Percentiles rank a stretch among this genome's conserved stretches.
phyloP scores from a whole-genome alignment of 441 rosid species.

The Euphorbia corollata region DNA sequence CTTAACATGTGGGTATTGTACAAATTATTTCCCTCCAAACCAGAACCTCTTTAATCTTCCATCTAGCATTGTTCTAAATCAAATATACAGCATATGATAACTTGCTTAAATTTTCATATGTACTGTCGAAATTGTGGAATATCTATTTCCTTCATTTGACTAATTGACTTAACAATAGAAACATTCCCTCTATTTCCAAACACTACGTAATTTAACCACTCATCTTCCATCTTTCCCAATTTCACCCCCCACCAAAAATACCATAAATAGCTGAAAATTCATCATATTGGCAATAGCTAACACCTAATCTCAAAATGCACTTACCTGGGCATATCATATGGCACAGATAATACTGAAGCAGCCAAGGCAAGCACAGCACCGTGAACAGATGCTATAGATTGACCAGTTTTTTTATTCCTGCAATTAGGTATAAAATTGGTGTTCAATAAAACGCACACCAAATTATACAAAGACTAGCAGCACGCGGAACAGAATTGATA shows the following conservation, averaged over 20 bases:
- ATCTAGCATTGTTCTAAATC: too few species aligned
- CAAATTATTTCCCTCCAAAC: too few species aligned
- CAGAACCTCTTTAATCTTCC: too few species aligned
- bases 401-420: constrained; percentile 48
- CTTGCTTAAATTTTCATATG: too few species aligned
- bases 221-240: not conserved
- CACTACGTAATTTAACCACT: not conserved
- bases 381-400: constrained; percentile 60
- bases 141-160: not conserved
- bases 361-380: constrained; percentile 96
- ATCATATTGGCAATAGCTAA: constrained; percentile 4
- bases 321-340: constrained; percentile 97
- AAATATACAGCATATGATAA: too few species aligned
- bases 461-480: constrained; percentile 6
- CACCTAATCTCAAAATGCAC: constrained; percentile 15
- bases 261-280: constrained; percentile 8
- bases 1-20: not conserved
- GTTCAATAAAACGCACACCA: constrained; percentile 6
- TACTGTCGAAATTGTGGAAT: too few species aligned
- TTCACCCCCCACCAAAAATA: not conserved
- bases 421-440: constrained; percentile 22
- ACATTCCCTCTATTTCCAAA: not conserved
- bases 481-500: not conserved
- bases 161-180: not conserved
- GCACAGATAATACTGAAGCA: constrained; percentile 92